Evolutionary conservation across 2,329 filamentous ascomycete species (phyloP).

Genomic region (Magnaporthiopsis rhizophila): DNA sequence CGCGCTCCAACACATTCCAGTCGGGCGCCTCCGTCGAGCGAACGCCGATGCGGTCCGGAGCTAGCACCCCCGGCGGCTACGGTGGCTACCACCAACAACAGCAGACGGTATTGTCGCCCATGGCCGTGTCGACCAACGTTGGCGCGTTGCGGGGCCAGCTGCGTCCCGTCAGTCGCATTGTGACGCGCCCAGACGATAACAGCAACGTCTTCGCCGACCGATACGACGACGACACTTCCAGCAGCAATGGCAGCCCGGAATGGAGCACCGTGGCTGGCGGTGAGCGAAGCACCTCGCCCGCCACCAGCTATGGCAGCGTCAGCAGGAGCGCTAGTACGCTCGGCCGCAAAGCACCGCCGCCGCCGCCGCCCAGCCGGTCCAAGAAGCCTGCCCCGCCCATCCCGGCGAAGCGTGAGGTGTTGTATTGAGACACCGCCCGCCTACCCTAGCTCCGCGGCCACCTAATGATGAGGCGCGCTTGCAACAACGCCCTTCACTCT

Average conservation of each 20-base stretch:
- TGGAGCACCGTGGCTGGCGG: constrained; percentile 21
- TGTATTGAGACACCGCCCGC: constrained; percentile 15
- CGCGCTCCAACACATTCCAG: constrained; percentile 33
- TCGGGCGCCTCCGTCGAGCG: constrained; percentile 15
- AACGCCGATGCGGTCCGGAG: background rate
- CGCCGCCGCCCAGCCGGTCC: constrained; percentile 36
- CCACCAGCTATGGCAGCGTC: constrained; percentile 48
- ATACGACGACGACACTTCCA: constrained; percentile 39
- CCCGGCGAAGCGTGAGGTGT: constrained; percentile 28
- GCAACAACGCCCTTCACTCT: no score
- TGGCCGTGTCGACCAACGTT: constrained; percentile 19
- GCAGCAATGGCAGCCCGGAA: constrained; percentile 41
- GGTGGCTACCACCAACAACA: constrained; percentile 8
- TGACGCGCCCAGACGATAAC: constrained; percentile 32
- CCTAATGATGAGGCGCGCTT: no score
- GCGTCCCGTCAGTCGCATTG: constrained; percentile 37
- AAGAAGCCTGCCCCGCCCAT: constrained; percentile 51
- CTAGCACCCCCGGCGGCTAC: constrained; percentile 6
- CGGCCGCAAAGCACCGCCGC: constrained; percentile 34
- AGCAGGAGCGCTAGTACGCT: constrained; percentile 35
- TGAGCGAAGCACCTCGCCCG: constrained; percentile 45
- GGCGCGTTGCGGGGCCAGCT: constrained; percentile 32
- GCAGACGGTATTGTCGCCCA: background rate
- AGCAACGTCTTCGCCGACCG: constrained; percentile 39
- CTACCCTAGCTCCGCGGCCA: no score